These are phyloP conservation scores for Aotearoamyces nothofagi DNA, from an alignment of 2,329 filamentous ascomycete genomes.

Conservation along the genomic window DNA sequence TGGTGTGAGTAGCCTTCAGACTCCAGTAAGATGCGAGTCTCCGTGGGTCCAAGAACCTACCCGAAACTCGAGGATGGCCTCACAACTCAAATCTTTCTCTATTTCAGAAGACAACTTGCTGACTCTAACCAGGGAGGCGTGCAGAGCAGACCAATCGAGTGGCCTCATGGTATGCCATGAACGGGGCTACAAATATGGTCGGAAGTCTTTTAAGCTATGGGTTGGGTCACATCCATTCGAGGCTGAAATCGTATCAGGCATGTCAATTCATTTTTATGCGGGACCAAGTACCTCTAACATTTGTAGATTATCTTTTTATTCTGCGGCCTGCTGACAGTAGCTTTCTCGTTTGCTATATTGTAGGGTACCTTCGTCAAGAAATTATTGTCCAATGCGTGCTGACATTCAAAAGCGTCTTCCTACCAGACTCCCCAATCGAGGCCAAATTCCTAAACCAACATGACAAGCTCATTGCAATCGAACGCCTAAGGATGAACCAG, in stretches of 20 bases:
- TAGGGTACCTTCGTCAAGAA: constrained; percentile 2
- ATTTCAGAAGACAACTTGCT: too few species aligned
- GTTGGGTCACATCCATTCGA: constrained; percentile 38
- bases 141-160: constrained; percentile 41
- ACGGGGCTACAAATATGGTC: too few species aligned
- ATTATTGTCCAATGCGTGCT: too few species aligned
- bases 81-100: too few species aligned
- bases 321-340: constrained; percentile 34
- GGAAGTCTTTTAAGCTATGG: constrained; percentile 42
- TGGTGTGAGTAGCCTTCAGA: too few species aligned
- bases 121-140: too few species aligned
- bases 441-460: constrained; percentile 31
- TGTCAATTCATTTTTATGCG: too few species aligned
- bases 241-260: constrained; percentile 20
- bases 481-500: constrained; percentile 36
- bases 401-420: constrained; percentile 5
- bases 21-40: too few species aligned
- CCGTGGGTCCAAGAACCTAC: too few species aligned
- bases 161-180: constrained; percentile 45
- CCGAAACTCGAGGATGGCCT: too few species aligned
- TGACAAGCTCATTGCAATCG: constrained; percentile 37
- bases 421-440: constrained; percentile 12
- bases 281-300: too few species aligned
- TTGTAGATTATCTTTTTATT: constrained; percentile 37
- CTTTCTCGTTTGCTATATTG: constrained; percentile 28